Conservation (phyloP, 441 rosid species). For the Heliophila coronopifolia region DNA sequence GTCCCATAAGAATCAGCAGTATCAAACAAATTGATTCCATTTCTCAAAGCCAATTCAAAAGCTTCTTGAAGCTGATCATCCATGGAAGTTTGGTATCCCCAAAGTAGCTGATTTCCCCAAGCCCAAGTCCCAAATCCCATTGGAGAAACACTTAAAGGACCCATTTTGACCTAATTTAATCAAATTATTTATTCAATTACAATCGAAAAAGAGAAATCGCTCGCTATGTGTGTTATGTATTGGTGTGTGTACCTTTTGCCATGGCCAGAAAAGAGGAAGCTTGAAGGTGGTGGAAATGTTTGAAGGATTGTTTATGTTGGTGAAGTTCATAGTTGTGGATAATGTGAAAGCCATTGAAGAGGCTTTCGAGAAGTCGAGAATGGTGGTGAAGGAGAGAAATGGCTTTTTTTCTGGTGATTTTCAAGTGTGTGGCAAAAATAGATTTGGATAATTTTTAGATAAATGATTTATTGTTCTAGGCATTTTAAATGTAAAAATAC, state of each 20-base stretch:
- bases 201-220: neutral
- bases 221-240: neutral
- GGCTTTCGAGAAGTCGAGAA: neutral
- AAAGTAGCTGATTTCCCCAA: conserved; percentile 92
- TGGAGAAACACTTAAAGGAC: conserved; percentile 75
- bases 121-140: conserved; percentile 99
- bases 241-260: conserved; percentile 53
- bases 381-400: conserved; percentile 1
- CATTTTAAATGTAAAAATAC: no score
- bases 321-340: conserved; percentile 21
- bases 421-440: conserved; percentile 15
- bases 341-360: conserved; percentile 25
- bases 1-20: conserved; percentile 96
- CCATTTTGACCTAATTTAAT: conserved; percentile 66
- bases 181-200: conserved; percentile 1
- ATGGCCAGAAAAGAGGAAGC: conserved; percentile 78
- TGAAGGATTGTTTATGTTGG: conserved; percentile 27
- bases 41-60: conserved; percentile 64
- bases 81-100: conserved; percentile 83
- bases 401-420: neutral
- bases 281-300: conserved; percentile 35
- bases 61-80: conserved; percentile 67
- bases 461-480: no score
- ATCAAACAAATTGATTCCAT: conserved; percentile 77
- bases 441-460: no score